Evolutionary conservation across 1,139 yeast genomes (phyloP), one percentile per base, ranked within the genome.

Genomic region (Taiozyma sp.): DNA sequence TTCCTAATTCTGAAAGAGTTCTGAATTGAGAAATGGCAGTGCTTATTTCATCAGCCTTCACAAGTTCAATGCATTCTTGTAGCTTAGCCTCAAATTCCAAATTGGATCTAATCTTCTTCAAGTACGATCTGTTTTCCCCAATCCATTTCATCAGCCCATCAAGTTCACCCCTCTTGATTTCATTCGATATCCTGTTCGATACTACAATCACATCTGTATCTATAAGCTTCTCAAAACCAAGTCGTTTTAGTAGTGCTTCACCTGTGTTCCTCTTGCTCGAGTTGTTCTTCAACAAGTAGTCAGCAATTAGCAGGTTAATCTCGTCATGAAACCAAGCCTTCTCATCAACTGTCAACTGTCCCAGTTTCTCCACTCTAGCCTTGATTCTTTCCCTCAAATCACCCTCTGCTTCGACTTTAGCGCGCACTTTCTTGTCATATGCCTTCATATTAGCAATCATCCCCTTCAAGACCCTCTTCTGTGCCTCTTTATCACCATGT

Each of bases 81-180:
- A 86, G 79, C 56, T 88, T 77, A 30, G 91, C 79, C 62, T 88
- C 91, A 66, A 88, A 89, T 61, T 87, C 95, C 45, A 89, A 68
- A 51, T 77, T 74, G 4, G 69, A 68, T 44, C 64, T 64, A 39
- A 65, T 62, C 55, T 79, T 78, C 62, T 79, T 79, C 57, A 90
- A 70, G 45, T 75, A 75, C 42, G 75, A 70, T 59, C 77, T 78
- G 66, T 88, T 88, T 46, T 87, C 95, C 43, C 76, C 75, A 60
- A 90, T 88, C 97, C 97, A 90, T 4, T 74, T 66, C 13, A 81
- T 71, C 42, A 91, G 75, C 9, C 77, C 72, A 1, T 75, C 64
- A 28, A 89, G 72, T 54, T 83, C 78, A 51, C 47, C 50, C 13
- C 80, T 81, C 29, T 76, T 52, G 6, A 62, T 52, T 3, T 62